Evolutionary conservation across 148 eudicot genomes (phyloP).

Genomic region (Vaccinium darrowii): DNA sequence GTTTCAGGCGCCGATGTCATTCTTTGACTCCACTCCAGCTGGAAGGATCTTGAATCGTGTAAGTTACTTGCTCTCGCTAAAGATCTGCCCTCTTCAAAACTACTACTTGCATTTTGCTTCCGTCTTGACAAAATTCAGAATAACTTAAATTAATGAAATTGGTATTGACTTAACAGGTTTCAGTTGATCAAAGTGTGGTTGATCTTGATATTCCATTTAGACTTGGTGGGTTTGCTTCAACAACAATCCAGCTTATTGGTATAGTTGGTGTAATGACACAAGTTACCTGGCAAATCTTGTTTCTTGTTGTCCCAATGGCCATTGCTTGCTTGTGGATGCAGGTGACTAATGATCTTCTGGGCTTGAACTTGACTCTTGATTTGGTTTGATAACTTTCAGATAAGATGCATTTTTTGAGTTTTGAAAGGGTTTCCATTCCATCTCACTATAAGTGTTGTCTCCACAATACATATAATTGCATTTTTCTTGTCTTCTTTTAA

Average conservation of each 20-base stretch:
- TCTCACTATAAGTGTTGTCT: background rate
- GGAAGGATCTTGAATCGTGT: conserved; percentile 96
- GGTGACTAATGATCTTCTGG: conserved; percentile 40
- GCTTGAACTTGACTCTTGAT: conserved; percentile 3
- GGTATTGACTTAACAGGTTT: conserved; percentile 55
- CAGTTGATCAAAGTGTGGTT: conserved; percentile 93
- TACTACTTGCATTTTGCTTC: background rate
- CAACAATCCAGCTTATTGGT: conserved; percentile 88
- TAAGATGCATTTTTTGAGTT: no score
- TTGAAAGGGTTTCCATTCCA: no score
- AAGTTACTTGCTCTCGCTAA: conserved; percentile 29
- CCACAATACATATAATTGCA: no score
- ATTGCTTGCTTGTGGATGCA: conserved; percentile 98
- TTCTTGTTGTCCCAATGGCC: conserved; percentile 89
- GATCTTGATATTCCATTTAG: conserved; percentile 97
- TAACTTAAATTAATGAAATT: conserved; percentile 17
- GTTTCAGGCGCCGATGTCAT: conserved; percentile 98
- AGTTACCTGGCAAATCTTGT: conserved; percentile 95
- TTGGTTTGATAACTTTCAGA: background rate
- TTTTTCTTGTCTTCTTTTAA: background rate
- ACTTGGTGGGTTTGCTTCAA: conserved; percentile 90
- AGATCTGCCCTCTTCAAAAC: conserved; percentile 3
- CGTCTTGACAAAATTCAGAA: background rate
- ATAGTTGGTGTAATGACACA: conserved; percentile 89
- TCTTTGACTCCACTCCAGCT: conserved; percentile 97